These are phyloP conservation scores for Elaeis guineensis DNA, from an alignment of 176 grass and related monocot species.

Conservation along the genomic window DNA sequence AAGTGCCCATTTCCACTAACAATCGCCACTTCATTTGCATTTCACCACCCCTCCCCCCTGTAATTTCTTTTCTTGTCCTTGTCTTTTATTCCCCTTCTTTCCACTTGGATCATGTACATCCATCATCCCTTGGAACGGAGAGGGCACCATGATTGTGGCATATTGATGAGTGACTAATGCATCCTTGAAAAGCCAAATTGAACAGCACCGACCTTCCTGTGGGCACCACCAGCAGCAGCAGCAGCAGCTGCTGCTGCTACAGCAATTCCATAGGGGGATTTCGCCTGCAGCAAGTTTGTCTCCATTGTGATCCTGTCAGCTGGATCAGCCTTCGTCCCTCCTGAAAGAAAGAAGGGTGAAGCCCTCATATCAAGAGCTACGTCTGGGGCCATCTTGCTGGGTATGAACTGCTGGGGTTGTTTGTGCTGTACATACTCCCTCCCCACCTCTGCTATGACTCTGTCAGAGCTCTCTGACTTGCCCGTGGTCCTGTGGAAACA, in stretches of 20 bases:
- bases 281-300: constrained; percentile 42
- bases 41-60: no score
- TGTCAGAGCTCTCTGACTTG: constrained; percentile 45
- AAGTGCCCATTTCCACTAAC: no score
- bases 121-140: no score
- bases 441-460: constrained; percentile 31
- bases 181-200: constrained; percentile 71
- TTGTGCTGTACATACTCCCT: constrained; percentile 35
- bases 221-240: constrained; percentile 32
- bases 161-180: constrained; percentile 31
- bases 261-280: constrained; percentile 45
- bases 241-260: constrained; percentile 55
- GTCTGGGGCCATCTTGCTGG: constrained; percentile 45
- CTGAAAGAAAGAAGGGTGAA: constrained; percentile 57
- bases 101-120: no score
- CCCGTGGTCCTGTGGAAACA: constrained; percentile 53
- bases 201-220: constrained; percentile 64
- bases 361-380: constrained; percentile 93
- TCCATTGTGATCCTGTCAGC: constrained; percentile 40
- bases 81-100: no score
- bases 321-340: constrained; percentile 32
- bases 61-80: no score
- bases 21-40: no score
- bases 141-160: no score
- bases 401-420: constrained; percentile 37